Evolutionary conservation across 2,329 filamentous ascomycete genomes (phyloP).

Genomic region (Apiospora rasikravindrae): DNA sequence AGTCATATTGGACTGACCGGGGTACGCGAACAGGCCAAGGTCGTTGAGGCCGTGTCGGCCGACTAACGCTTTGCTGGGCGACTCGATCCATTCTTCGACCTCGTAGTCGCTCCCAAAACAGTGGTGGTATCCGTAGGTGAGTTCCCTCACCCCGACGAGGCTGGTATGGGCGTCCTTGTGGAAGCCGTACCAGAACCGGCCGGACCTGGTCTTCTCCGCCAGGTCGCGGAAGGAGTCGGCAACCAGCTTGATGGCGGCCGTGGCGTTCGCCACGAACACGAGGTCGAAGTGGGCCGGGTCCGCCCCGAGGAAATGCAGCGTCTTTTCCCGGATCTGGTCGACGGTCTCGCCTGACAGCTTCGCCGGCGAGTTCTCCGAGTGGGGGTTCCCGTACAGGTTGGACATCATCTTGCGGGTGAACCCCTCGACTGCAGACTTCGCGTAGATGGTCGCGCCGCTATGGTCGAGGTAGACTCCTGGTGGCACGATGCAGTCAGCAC

Average conservation of each 20-base stretch:
- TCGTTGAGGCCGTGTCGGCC: slow-evolving; percentile 34
- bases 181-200: slow-evolving; percentile 62
- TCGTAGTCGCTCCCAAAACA: slow-evolving; percentile 66
- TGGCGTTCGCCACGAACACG: slow-evolving; percentile 90
- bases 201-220: slow-evolving; percentile 50
- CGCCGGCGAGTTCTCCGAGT: slow-evolving; percentile 67
- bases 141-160: slow-evolving; percentile 71
- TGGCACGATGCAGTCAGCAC: slow-evolving; percentile 20
- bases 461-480: slow-evolving; percentile 62
- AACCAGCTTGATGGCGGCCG: slow-evolving; percentile 81
- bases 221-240: slow-evolving; percentile 62
- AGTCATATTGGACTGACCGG: slow-evolving; percentile 74
- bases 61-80: slow-evolving; percentile 30
- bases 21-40: slow-evolving; percentile 64
- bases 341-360: slow-evolving; percentile 62
- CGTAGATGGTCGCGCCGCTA: slow-evolving; percentile 62
- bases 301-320: slow-evolving; percentile 63
- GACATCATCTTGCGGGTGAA: slow-evolving; percentile 61
- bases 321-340: slow-evolving; percentile 58
- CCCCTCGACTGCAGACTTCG: slow-evolving; percentile 59
- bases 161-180: slow-evolving; percentile 66
- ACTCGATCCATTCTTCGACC: slow-evolving; percentile 50
- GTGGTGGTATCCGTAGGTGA: slow-evolving; percentile 56
- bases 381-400: slow-evolving; percentile 71
- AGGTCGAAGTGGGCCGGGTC: slow-evolving; percentile 64